Percentiles rank a stretch among this genome's conserved stretches.
Conservation (phyloP, 345 rosid genomes). For the Syzygium oleosum region DNA sequence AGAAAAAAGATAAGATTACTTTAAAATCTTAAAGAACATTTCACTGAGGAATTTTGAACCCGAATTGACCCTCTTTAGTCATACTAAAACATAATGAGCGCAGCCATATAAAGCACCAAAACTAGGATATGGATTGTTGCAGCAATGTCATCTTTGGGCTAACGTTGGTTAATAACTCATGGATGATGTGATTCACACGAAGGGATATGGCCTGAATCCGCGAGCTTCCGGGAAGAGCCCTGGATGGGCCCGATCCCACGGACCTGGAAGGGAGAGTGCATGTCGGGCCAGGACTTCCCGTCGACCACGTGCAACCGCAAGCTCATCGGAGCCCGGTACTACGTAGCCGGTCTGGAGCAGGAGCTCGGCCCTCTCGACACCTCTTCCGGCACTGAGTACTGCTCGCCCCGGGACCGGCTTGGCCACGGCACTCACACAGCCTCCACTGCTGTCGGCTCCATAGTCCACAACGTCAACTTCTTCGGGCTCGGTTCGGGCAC, state of each 20-base stretch:
- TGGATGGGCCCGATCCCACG: slow-evolving; percentile 37
- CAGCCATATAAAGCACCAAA: neutral
- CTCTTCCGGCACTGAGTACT: slow-evolving; percentile 25
- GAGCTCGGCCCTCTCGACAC: slow-evolving; percentile 20
- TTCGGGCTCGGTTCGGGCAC: slow-evolving; percentile 30
- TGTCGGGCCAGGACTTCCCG: slow-evolving; percentile 48
- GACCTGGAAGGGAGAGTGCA: slow-evolving; percentile 54
- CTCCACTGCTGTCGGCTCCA: slow-evolving; percentile 47
- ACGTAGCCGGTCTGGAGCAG: slow-evolving; percentile 39
- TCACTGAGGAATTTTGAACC: neutral
- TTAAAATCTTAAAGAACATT: neutral
- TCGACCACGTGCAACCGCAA: slow-evolving; percentile 45
- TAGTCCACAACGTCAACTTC: slow-evolving; percentile 25
- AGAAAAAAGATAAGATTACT: neutral
- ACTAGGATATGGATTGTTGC: neutral
- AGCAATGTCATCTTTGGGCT: neutral
- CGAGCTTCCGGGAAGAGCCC: slow-evolving; percentile 42
- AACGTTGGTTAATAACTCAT: neutral
- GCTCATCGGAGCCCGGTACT: slow-evolving; percentile 66
- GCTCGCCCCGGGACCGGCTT: slow-evolving; percentile 44
- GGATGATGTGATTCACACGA: neutral
- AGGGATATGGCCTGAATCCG: slow-evolving; percentile 77
- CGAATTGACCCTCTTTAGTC: neutral
- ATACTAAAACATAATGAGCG: neutral
- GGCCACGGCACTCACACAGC: slow-evolving; percentile 75